These are phyloP conservation scores for Calonectria honghensis DNA, from an alignment of 2,329 filamentous ascomycete genomes.

Conservation along the genomic window DNA sequence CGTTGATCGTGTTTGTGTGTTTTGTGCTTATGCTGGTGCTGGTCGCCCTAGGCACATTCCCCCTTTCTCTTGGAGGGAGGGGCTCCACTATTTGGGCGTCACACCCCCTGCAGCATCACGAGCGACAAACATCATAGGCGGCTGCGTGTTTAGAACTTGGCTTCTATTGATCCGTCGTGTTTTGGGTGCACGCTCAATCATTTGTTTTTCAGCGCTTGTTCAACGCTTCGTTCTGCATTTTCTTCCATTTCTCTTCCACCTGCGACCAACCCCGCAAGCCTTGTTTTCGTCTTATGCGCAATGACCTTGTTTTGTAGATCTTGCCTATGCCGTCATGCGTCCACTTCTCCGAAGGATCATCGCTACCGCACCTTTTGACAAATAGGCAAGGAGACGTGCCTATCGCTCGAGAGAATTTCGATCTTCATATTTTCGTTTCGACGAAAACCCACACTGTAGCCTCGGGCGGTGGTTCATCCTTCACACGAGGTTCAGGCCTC, in stretches of 20 bases:
- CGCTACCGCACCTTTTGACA: conserved; percentile 8
- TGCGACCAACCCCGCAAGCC: not conserved
- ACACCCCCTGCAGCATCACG: conserved; percentile 29
- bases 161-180: not conserved
- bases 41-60: conserved; percentile 3
- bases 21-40: not conserved
- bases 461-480: not conserved
- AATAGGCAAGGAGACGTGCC: not conserved
- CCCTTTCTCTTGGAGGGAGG: not conserved
- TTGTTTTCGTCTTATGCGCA: conserved; percentile 6
- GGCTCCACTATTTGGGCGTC: conserved; percentile 29
- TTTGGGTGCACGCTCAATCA: not conserved
- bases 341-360: conserved; percentile 8
- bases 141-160: not conserved
- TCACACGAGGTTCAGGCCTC: conserved; percentile 3
- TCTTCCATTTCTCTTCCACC: not conserved
- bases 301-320: conserved; percentile 28
- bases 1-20: not conserved
- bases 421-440: conserved; percentile 12
- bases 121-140: conserved; percentile 7
- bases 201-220: not conserved
- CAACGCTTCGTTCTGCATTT: not conserved
- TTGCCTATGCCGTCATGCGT: conserved; percentile 16
- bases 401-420: conserved; percentile 15
- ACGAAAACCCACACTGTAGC: not conserved